Conservation (phyloP, 202 grass and related monocot species). For the Setaria viridis region DNA sequence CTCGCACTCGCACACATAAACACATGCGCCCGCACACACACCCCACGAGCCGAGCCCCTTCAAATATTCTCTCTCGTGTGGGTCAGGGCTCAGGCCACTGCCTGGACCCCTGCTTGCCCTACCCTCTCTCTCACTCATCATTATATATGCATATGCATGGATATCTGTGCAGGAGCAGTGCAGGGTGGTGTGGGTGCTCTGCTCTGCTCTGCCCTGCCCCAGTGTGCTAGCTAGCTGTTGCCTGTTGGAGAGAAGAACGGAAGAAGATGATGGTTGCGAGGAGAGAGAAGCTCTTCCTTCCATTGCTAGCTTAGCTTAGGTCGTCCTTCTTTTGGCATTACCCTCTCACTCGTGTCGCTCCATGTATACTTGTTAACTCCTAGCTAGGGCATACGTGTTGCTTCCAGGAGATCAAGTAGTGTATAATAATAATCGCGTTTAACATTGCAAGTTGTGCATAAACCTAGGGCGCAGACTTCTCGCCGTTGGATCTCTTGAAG, state of each 20-base stretch:
- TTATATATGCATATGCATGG: slow-evolving; percentile 69
- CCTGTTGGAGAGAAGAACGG: slow-evolving; percentile 8
- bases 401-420: neutral
- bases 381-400: slow-evolving; percentile 46
- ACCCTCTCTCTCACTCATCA: slow-evolving; percentile 47
- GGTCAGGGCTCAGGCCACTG: slow-evolving; percentile 53
- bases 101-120: slow-evolving; percentile 35
- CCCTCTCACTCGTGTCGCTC: neutral
- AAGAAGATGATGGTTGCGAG: neutral
- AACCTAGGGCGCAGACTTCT: neutral
- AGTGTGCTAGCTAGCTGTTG: slow-evolving; percentile 27
- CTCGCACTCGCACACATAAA: slow-evolving; percentile 69
- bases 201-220: neutral
- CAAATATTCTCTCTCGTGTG: slow-evolving; percentile 79
- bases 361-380: neutral
- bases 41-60: slow-evolving; percentile 44
- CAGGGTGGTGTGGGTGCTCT: slow-evolving; percentile 47
- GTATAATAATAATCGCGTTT: neutral
- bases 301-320: neutral
- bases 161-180: slow-evolving; percentile 54
- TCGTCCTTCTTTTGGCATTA: slow-evolving; percentile 39
- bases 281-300: neutral
- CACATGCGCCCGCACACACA: slow-evolving; percentile 35
- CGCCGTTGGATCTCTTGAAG: neutral
- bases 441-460: neutral